Evolutionary conservation across 176 grass and related monocot genomes (phyloP).

Genomic region (Melocanna baccifera): DNA sequence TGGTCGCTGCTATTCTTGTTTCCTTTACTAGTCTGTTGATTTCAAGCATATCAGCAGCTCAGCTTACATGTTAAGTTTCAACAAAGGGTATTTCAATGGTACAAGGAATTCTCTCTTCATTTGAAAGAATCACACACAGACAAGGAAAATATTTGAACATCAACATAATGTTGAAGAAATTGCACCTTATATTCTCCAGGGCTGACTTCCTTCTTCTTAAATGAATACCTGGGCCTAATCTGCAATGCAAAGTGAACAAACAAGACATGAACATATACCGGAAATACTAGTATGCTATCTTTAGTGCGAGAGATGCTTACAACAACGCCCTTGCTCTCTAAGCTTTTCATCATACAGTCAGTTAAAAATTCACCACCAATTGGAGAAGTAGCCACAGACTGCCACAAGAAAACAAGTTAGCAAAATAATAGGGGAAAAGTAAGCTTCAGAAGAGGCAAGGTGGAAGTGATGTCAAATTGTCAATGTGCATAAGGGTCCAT

Average conservation of each 20-base stretch:
- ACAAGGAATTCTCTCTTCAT: neutral
- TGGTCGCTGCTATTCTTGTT: neutral
- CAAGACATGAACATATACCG: slow-evolving; percentile 22
- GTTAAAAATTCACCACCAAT: slow-evolving; percentile 97
- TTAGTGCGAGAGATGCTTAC: slow-evolving; percentile 51
- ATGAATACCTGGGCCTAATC: slow-evolving; percentile 97
- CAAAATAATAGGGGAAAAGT: neutral
- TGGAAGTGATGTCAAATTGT: neutral
- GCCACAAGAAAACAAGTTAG: slow-evolving; percentile 37
- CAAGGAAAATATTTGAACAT: slow-evolving; percentile 6
- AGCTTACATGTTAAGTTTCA: neutral
- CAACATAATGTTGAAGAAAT: slow-evolving; percentile 15
- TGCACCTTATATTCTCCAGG: slow-evolving; percentile 89
- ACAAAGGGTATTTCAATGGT: neutral
- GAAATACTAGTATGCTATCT: slow-evolving; percentile 11
- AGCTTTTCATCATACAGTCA: slow-evolving; percentile 99
- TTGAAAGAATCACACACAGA: neutral
- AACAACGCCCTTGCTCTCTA: slow-evolving; percentile 85
- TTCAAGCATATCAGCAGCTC: neutral
- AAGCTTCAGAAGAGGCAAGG: neutral
- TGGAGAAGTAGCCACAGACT: slow-evolving; percentile 88
- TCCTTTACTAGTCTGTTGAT: neutral
- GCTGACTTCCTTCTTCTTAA: slow-evolving; percentile 87
- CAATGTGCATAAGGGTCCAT: neutral
- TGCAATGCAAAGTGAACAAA: slow-evolving; percentile 56